Evolutionary conservation across 2,329 filamentous ascomycete species (phyloP).

Genomic region (Trichoderma koningii): DNA sequence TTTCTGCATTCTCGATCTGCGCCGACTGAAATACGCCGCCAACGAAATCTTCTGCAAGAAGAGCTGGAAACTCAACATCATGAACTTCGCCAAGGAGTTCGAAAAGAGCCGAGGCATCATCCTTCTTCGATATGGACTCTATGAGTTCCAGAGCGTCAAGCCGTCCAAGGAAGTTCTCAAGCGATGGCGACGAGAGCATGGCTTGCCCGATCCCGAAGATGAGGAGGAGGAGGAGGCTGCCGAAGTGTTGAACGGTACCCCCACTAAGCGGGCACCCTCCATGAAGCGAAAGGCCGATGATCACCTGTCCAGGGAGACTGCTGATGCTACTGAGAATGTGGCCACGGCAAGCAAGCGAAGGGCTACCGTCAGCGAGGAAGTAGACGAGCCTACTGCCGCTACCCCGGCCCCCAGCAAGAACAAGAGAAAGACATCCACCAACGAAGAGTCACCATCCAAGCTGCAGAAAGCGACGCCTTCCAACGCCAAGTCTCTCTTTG

Average conservation of each 20-base stretch:
- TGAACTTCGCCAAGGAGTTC: constrained; percentile 65
- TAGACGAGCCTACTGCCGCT: constrained; percentile 37
- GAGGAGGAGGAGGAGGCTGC: constrained; percentile 11
- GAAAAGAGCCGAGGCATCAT: constrained; percentile 65
- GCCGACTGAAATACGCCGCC: constrained; percentile 62
- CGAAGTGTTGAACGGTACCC: constrained; percentile 15
- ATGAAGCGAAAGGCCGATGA: constrained; percentile 63
- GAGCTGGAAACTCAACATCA: constrained; percentile 63
- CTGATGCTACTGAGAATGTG: constrained; percentile 40
- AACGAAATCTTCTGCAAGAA: constrained; percentile 62
- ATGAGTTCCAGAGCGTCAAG: constrained; percentile 64
- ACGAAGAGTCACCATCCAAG: constrained; percentile 54
- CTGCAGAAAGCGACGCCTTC: constrained; percentile 55
- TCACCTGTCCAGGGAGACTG: constrained; percentile 46
- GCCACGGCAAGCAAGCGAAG: constrained; percentile 53
- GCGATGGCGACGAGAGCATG: constrained; percentile 60
- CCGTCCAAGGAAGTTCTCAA: constrained; percentile 59
- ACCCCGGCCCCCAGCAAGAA: constrained; percentile 46
- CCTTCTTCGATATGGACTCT: constrained; percentile 62
- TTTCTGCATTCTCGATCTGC: constrained; percentile 63
- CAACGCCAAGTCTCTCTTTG: constrained; percentile 58
- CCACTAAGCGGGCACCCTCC: constrained; percentile 39
- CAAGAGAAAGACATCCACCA: constrained; percentile 50
- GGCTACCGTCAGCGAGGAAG: constrained; percentile 45
- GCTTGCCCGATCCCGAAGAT: constrained; percentile 49